Conservation (phyloP, 768 basidiomycete genomes). For the Kwoniella sp. region DNA sequence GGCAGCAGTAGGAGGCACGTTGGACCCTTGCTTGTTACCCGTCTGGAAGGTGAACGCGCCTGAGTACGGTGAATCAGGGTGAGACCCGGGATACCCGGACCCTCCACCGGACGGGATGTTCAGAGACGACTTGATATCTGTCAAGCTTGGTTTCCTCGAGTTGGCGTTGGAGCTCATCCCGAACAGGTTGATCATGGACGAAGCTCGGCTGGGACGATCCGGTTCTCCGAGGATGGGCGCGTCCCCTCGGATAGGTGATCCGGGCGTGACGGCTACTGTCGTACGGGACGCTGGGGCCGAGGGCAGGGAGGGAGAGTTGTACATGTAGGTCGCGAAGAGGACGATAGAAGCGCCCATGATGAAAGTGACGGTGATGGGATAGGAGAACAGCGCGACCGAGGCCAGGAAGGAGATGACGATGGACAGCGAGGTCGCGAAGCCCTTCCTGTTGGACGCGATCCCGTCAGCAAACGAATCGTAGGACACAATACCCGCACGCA, state of each 20-base stretch:
- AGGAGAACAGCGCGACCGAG: slow-evolving; percentile 82
- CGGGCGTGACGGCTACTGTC: slow-evolving; percentile 40
- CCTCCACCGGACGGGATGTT: not conserved
- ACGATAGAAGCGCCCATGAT: slow-evolving; percentile 77
- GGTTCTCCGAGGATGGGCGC: slow-evolving; percentile 49
- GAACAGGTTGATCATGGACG: slow-evolving; percentile 39
- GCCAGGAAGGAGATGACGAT: slow-evolving; percentile 94
- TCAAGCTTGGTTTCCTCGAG: slow-evolving; percentile 9
- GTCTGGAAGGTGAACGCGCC: too few relatives aligned
- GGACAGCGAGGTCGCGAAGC: slow-evolving; percentile 89
- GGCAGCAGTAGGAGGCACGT: too few relatives aligned
- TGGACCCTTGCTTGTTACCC: not conserved
- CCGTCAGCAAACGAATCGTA: slow-evolving; percentile 44
- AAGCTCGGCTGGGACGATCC: slow-evolving; percentile 36
- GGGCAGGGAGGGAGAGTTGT: slow-evolving; percentile 63
- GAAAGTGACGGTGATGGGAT: slow-evolving; percentile 80
- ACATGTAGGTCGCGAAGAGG: slow-evolving; percentile 82
- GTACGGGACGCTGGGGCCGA: slow-evolving; percentile 22
- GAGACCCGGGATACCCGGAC: slow-evolving; percentile 1
- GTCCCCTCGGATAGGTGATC: slow-evolving; percentile 39
- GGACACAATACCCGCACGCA: too few relatives aligned
- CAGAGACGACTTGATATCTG: not conserved
- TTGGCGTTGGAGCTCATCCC: slow-evolving; percentile 21
- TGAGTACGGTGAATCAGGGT: slow-evolving; percentile 7
- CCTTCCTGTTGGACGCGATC: slow-evolving; percentile 55